phyloP scores from a whole-genome alignment of 1,139 yeast genomes.

The Candida sanyaensis region DNA sequence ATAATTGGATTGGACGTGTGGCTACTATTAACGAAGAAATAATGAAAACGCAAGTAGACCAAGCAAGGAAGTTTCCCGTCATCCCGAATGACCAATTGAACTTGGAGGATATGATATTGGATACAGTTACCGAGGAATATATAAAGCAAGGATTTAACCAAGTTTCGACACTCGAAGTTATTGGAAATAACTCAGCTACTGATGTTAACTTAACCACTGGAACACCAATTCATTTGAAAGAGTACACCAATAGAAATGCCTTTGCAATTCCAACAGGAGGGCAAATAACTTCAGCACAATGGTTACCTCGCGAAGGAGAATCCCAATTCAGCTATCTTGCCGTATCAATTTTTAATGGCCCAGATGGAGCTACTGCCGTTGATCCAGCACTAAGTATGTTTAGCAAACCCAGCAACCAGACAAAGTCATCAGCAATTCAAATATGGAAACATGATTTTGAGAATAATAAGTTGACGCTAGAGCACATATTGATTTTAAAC shows the following conservation, averaged over 20 bases:
- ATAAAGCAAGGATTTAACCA: conserved; percentile 8
- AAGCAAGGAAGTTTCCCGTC: conserved; percentile 3
- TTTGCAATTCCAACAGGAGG: conserved; percentile 58
- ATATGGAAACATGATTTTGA: conserved; percentile 45
- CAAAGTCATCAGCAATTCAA: conserved; percentile 43
- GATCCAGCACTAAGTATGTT: conserved; percentile 37
- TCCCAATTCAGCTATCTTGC: conserved; percentile 45
- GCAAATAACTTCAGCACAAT: conserved; percentile 51
- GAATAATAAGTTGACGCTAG: conserved; percentile 23
- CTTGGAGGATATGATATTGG: conserved; percentile 6
- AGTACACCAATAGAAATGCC: conserved; percentile 34
- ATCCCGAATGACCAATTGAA: conserved; percentile 9
- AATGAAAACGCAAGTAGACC: conserved; percentile 2
- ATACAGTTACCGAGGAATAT: conserved; percentile 7
- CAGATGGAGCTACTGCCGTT: conserved; percentile 25
- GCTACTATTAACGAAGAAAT: conserved; percentile 31
- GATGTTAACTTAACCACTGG: conserved; percentile 3
- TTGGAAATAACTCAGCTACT: neutral
- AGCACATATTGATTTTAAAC: conserved; percentile 37
- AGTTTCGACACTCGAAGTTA: neutral
- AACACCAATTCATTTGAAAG: conserved; percentile 13
- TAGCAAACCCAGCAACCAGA: conserved; percentile 11
- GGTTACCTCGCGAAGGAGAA: conserved; percentile 37
- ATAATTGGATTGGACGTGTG: conserved; percentile 36
- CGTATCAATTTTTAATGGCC: conserved; percentile 42